Percentiles rank a stretch among this genome's conserved stretches.
Evolutionary conservation across 2,329 filamentous ascomycete species (phyloP).

Genomic region (Sporothrix globosa): DNA sequence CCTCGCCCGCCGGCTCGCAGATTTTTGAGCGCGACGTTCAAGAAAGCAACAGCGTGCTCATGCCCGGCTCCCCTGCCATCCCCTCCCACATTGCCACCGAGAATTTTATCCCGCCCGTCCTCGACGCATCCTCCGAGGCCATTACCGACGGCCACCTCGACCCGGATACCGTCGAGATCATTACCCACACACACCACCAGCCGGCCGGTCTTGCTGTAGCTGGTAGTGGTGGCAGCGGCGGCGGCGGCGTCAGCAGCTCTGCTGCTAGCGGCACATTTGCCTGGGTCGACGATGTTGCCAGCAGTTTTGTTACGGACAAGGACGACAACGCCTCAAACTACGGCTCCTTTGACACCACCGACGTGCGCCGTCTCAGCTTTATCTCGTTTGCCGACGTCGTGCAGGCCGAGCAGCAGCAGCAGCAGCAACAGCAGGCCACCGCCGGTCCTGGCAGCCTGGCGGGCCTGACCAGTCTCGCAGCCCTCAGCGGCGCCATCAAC

Average conservation of each 20-base stretch:
- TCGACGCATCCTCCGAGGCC: conserved; percentile 87
- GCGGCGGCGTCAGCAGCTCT: conserved; percentile 45
- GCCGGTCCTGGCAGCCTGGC: conserved; percentile 56
- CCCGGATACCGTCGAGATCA: conserved; percentile 88
- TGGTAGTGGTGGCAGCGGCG: conserved; percentile 46
- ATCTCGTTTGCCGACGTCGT: conserved; percentile 97
- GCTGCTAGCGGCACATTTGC: conserved; percentile 47
- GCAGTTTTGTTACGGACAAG: conserved; percentile 55
- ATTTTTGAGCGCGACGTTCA: conserved; percentile 97
- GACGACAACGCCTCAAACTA: conserved; percentile 72
- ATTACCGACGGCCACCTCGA: conserved; percentile 86
- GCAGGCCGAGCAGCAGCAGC: conserved; percentile 68
- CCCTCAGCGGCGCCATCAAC: conserved; percentile 51
- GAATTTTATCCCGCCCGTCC: conserved; percentile 86
- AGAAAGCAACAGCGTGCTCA: conserved; percentile 54
- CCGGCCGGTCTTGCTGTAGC: conserved; percentile 71
- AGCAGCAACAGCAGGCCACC: conserved; percentile 34
- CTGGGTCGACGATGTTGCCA: conserved; percentile 61
- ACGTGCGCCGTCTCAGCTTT: conserved; percentile 85
- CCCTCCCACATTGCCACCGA: conserved; percentile 92
- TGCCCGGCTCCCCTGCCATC: conserved; percentile 82
- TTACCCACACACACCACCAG: conserved; percentile 83
- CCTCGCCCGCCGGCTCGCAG: conserved; percentile 75
- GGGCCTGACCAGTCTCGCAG: conserved; percentile 64
- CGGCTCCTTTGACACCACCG: conserved; percentile 73